These are phyloP conservation scores for Aspergillus mulundensis DNA, from an alignment of 495 filamentous ascomycete genomes.

Conservation along the genomic window DNA sequence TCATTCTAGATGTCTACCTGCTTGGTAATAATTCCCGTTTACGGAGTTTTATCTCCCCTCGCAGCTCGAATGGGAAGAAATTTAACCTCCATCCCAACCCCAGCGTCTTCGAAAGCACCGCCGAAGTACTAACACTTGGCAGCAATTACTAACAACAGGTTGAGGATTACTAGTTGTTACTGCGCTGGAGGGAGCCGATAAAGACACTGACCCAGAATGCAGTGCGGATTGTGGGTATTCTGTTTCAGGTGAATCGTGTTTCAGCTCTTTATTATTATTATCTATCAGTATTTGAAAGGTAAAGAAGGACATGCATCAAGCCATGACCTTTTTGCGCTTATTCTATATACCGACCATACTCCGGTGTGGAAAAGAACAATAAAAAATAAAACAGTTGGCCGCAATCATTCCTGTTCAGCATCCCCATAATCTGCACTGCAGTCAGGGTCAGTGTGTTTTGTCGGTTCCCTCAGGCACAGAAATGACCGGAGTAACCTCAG, in stretches of 20 bases:
- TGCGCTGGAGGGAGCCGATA: neutral
- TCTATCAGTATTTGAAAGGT: neutral
- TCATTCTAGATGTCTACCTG: too few species aligned
- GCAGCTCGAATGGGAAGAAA: too few species aligned
- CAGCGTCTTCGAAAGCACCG: too few species aligned
- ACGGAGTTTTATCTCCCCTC: too few species aligned
- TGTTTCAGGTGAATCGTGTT: neutral
- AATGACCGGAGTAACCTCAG: constrained; percentile 1
- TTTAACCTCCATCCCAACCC: too few species aligned
- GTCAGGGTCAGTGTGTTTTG: neutral
- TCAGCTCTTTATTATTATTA: neutral
- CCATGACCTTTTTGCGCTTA: constrained; percentile 12
- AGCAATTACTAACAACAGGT: neutral
- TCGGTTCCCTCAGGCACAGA: neutral
- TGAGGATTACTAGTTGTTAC: too few species aligned
- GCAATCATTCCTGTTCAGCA: neutral
- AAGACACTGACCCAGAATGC: neutral
- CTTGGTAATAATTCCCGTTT: too few species aligned
- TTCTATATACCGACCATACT: constrained; percentile 5
- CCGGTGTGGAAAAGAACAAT: neutral
- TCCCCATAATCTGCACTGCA: neutral
- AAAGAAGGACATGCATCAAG: constrained; percentile 13
- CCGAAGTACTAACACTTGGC: too few species aligned
- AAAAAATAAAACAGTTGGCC: neutral
- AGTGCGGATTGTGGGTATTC: neutral